These are phyloP conservation scores for Silene latifolia DNA, from an alignment of 148 eudicot genomes.

Conservation along the genomic window DNA sequence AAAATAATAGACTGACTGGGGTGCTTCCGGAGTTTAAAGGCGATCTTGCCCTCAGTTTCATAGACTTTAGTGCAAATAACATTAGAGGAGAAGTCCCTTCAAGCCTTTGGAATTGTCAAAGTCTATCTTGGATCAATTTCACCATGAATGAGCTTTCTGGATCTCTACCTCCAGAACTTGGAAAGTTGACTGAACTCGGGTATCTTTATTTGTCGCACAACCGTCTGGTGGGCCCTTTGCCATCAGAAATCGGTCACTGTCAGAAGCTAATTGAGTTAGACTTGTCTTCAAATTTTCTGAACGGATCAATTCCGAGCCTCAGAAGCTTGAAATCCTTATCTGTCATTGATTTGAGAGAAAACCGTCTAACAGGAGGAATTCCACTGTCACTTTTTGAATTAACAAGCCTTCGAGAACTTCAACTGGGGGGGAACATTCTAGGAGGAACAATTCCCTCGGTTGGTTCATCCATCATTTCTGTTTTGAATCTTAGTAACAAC, in stretches of 20 bases:
- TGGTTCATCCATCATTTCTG: conserved; percentile 28
- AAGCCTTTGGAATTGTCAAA: conserved; percentile 45
- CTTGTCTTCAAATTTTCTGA: conserved; percentile 47
- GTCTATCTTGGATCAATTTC: conserved; percentile 45
- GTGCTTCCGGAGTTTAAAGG: conserved; percentile 52
- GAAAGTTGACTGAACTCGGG: conserved; percentile 45
- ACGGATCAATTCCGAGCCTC: conserved; percentile 55
- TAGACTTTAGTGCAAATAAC: conserved; percentile 60
- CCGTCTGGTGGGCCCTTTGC: conserved; percentile 52
- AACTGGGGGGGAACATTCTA: conserved; percentile 56
- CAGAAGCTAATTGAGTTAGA: conserved; percentile 37
- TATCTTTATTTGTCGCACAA: conserved; percentile 52
- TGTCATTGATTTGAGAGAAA: conserved; percentile 50
- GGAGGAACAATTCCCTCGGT: conserved; percentile 61
- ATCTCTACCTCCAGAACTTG: conserved; percentile 49
- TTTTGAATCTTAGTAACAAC: conserved; percentile 56
- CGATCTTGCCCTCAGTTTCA: conserved; percentile 29
- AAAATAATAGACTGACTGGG: conserved; percentile 59
- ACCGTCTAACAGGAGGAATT: conserved; percentile 54
- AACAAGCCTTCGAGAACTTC: conserved; percentile 40
- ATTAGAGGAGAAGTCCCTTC: conserved; percentile 50
- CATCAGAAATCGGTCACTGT: conserved; percentile 51
- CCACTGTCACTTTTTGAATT: conserved; percentile 48
- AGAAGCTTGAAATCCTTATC: conserved; percentile 38
- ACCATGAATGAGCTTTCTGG: conserved; percentile 57